Evolutionary conservation across 345 rosid genomes (phyloP).

Genomic region (Excoecaria agallocha): DNA sequence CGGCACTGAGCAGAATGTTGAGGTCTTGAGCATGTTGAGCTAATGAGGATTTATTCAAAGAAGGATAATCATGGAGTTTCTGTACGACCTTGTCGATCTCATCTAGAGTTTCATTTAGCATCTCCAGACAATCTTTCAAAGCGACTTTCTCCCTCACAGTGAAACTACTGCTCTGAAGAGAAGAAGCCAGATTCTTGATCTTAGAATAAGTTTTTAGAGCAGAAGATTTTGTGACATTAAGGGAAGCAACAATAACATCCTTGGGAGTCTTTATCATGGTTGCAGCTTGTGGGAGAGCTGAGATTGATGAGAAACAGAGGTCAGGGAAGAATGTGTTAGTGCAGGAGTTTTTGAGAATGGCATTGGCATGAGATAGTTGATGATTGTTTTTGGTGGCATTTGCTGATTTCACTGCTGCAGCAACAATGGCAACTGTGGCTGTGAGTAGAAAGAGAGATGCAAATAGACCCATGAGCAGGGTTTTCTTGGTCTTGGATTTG

Average conservation of each 20-base stretch:
- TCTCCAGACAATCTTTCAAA: conserved; percentile 13
- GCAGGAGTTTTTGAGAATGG: conserved; percentile 46
- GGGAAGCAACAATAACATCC: conserved; percentile 52
- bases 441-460: conserved; percentile 21
- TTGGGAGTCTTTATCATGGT: conserved; percentile 37
- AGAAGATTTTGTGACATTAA: conserved; percentile 49
- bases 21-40: conserved; percentile 21
- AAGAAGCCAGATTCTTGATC: conserved; percentile 39
- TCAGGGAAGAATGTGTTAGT: conserved; percentile 51
- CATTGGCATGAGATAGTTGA: conserved; percentile 25
- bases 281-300: conserved; percentile 22
- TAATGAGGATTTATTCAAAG: conserved; percentile 22
- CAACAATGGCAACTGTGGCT: conserved; percentile 5
- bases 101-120: conserved; percentile 14
- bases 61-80: conserved; percentile 4
- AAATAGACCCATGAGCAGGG: conserved; percentile 23
- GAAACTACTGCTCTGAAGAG: no score
- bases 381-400: neutral
- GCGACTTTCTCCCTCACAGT: conserved; percentile 4
- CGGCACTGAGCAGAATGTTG: conserved; percentile 31
- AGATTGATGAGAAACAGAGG: conserved; percentile 54
- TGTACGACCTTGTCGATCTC: conserved; percentile 13
- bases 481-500: conserved; percentile 18
- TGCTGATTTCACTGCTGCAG: conserved; percentile 11
- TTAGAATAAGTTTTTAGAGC: conserved; percentile 47